phyloP scores from a whole-genome alignment of 345 rosid genomes.

The Acer campestre region DNA sequence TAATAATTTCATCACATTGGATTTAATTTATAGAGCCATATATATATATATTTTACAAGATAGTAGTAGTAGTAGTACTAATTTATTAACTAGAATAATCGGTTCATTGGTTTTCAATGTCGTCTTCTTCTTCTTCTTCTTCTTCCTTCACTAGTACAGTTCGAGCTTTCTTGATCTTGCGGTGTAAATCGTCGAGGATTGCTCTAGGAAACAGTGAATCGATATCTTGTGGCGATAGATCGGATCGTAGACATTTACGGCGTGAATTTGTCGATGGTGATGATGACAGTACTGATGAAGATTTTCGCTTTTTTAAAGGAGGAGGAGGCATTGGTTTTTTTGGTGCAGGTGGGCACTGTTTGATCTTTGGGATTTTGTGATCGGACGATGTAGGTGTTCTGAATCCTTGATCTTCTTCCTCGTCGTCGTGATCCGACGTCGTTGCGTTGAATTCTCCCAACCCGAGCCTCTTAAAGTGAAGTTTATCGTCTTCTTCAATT shows the following conservation, averaged over 20 bases:
- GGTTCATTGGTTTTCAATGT: not conserved
- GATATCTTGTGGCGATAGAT: slow-evolving; percentile 43
- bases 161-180: slow-evolving; percentile 65
- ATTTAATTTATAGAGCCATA: not conserved
- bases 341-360: slow-evolving; percentile 62
- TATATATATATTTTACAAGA: slow-evolving; percentile 9
- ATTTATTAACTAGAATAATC: not conserved
- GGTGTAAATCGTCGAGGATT: slow-evolving; percentile 29
- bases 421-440: not conserved
- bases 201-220: slow-evolving; percentile 41
- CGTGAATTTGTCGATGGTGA: slow-evolving; percentile 14
- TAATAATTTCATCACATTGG: not conserved
- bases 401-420: slow-evolving; percentile 42
- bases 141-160: not conserved
- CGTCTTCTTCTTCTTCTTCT: slow-evolving; percentile 21
- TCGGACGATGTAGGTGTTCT: slow-evolving; percentile 58
- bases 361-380: slow-evolving; percentile 46
- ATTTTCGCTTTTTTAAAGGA: slow-evolving; percentile 39
- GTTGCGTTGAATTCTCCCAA: slow-evolving; percentile 1
- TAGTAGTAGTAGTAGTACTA: too few species aligned
- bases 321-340: slow-evolving; percentile 35
- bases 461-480: not conserved
- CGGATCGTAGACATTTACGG: slow-evolving; percentile 30
- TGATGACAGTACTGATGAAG: not conserved
- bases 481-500: not conserved